Conservation (phyloP, 2,329 filamentous ascomycete genomes). For the Sclerotinia nivalis region DNA sequence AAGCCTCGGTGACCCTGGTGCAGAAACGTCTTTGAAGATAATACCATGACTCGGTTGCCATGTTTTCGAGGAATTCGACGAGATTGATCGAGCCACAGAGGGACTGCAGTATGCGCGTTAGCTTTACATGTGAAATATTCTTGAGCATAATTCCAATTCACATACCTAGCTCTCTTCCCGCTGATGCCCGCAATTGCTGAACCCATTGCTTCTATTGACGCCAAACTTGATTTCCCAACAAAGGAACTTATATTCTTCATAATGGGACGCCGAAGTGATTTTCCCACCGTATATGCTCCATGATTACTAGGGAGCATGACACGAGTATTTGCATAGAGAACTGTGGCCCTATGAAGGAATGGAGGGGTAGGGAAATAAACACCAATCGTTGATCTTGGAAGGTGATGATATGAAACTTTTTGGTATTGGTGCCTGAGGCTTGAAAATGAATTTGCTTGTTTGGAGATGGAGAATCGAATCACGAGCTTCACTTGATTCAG, state of each 20-base stretch:
- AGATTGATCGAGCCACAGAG: slow-evolving; percentile 18
- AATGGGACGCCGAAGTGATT: slow-evolving; percentile 34
- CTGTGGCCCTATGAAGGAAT: slow-evolving; percentile 17
- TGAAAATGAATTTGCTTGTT: background rate
- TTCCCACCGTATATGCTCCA: slow-evolving; percentile 41
- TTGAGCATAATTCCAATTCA: background rate
- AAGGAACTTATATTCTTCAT: slow-evolving; percentile 31
- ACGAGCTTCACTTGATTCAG: slow-evolving; percentile 5
- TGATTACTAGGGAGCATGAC: slow-evolving; percentile 42
- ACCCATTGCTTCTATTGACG: slow-evolving; percentile 30
- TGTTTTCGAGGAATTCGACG: slow-evolving; percentile 30
- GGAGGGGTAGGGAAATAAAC: slow-evolving; percentile 1
- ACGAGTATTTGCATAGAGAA: slow-evolving; percentile 10
- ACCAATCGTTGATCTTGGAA: slow-evolving; percentile 11
- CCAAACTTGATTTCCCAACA: slow-evolving; percentile 27
- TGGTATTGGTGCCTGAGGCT: slow-evolving; percentile 16
- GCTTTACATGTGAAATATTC: background rate
- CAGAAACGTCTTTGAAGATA: slow-evolving; percentile 40
- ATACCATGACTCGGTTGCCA: slow-evolving; percentile 47
- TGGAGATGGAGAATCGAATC: slow-evolving; percentile 12
- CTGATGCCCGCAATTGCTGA: slow-evolving; percentile 25
- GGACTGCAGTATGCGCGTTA: slow-evolving; percentile 8
- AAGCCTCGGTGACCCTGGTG: slow-evolving; percentile 25
- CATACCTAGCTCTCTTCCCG: slow-evolving; percentile 32
- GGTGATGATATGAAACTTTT: background rate